Conservation (phyloP, 805 yeast genomes). For the Metschnikowia gruessii region DNA sequence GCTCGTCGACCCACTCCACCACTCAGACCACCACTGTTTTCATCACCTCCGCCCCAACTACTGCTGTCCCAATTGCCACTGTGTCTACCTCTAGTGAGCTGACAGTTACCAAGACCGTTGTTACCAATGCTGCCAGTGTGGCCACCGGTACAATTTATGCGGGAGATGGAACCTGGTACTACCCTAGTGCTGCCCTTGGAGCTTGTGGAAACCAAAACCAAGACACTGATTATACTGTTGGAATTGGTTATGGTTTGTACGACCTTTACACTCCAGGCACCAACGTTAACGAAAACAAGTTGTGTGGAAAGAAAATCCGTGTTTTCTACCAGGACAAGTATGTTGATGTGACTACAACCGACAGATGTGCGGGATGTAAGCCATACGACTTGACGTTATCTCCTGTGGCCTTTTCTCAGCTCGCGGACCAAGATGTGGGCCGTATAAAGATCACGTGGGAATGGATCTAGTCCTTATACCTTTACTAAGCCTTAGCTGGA, state of each 20-base stretch:
- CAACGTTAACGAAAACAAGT: slow-evolving; percentile 45
- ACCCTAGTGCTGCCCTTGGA: slow-evolving; percentile 39
- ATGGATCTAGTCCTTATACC: slow-evolving; percentile 18
- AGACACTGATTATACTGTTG: slow-evolving; percentile 51
- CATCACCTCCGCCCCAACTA: slow-evolving; percentile 1
- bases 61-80: background rate
- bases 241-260: slow-evolving; percentile 46
- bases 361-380: slow-evolving; percentile 55
- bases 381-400: slow-evolving; percentile 54
- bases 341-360: slow-evolving; percentile 55
- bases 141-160: slow-evolving; percentile 18
- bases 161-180: slow-evolving; percentile 52
- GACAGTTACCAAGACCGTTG: slow-evolving; percentile 4
- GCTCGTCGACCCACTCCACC: background rate
- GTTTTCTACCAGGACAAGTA: slow-evolving; percentile 48
- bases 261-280: slow-evolving; percentile 27
- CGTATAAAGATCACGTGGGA: slow-evolving; percentile 55
- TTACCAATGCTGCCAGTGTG: slow-evolving; percentile 14
- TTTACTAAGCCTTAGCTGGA: too few species aligned
- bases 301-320: slow-evolving; percentile 52
- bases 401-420: slow-evolving; percentile 53
- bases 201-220: slow-evolving; percentile 52
- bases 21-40: slow-evolving; percentile 3
- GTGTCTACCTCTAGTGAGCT: background rate
- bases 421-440: slow-evolving; percentile 53